Evolutionary conservation across 768 basidiomycete genomes (phyloP).

Genomic region (Cystofilobasidium macerans): DNA sequence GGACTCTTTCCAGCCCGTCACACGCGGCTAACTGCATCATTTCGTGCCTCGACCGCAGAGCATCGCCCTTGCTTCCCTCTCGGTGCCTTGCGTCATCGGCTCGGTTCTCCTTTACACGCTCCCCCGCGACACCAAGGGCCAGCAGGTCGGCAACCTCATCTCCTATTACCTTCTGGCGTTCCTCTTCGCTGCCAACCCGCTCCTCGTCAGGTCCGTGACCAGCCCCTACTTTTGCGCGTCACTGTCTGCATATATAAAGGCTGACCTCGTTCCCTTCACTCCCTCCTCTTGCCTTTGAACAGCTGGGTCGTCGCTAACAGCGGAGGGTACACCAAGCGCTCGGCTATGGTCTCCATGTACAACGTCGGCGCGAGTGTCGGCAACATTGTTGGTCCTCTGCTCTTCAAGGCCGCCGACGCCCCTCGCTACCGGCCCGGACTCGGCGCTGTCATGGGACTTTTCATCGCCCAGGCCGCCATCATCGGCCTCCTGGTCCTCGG

Average conservation of each 20-base stretch:
- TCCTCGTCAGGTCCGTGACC: conserved; percentile 32
- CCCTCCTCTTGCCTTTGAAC: conserved; percentile 36
- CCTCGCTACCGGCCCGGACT: conserved; percentile 42
- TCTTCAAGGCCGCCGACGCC: conserved; percentile 25
- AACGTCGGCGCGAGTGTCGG: conserved; percentile 44
- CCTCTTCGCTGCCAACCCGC: conserved; percentile 37
- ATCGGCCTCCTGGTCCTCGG: conserved; percentile 40
- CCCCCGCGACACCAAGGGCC: conserved; percentile 37
- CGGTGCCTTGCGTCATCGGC: conserved; percentile 42
- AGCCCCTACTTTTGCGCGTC: no score
- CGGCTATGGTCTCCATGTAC: conserved; percentile 42
- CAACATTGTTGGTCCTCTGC: conserved; percentile 34
- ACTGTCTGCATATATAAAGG: background rate
- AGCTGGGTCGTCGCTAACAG: conserved; percentile 28
- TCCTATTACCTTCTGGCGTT: conserved; percentile 31
- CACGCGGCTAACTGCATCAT: conserved; percentile 17
- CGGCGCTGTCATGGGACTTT: conserved; percentile 41
- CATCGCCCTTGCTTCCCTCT: conserved; percentile 18
- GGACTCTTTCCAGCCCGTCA: no score
- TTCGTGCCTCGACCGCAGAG: conserved; percentile 16
- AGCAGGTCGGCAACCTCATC: conserved; percentile 14
- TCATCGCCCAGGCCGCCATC: conserved; percentile 39
- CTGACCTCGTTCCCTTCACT: background rate
- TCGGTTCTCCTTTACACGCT: conserved; percentile 37
- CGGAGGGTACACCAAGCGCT: conserved; percentile 35